Percentiles rank a stretch among this genome's conserved stretches.
These are phyloP conservation scores for Solanum appendiculatum DNA, from an alignment of 257 asterid genomes.

Conservation along the genomic window DNA sequence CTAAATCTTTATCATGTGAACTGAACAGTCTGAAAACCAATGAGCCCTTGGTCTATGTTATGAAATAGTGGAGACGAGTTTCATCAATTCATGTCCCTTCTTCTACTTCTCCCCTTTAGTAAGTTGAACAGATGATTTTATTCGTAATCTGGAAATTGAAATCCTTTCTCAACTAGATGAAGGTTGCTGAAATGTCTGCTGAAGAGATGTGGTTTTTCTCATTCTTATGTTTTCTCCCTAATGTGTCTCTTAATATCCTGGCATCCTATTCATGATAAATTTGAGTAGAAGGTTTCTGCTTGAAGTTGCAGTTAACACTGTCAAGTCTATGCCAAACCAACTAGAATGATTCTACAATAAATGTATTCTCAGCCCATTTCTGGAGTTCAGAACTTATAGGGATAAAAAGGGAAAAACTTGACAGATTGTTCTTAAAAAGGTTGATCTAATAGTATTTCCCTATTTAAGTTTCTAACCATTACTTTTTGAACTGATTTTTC, in stretches of 20 bases:
- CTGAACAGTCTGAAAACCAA: not conserved
- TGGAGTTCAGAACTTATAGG: not conserved
- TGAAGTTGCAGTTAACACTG: not conserved
- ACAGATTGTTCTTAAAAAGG: not conserved
- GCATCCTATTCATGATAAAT: not conserved
- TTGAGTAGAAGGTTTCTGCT: not conserved
- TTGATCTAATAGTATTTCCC: not conserved
- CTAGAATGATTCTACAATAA: not conserved
- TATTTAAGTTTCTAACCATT: not conserved
- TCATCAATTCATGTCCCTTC: not conserved
- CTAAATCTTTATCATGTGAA: not conserved
- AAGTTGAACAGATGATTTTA: not conserved
- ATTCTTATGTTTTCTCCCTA: not conserved
- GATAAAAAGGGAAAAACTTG: not conserved
- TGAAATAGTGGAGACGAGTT: not conserved
- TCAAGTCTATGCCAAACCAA: not conserved
- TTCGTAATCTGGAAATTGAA: not conserved
- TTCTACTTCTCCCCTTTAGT: not conserved
- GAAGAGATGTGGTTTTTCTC: not conserved
- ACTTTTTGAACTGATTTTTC: not conserved
- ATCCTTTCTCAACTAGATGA: not conserved
- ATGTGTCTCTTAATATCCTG: not conserved
- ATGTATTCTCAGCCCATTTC: not conserved
- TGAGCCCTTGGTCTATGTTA: not conserved
- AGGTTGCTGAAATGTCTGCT: not conserved